Percentiles rank a stretch among this genome's conserved stretches.
Conservation (phyloP, 768 basidiomycete species). For the Steccherinum ochraceum region DNA sequence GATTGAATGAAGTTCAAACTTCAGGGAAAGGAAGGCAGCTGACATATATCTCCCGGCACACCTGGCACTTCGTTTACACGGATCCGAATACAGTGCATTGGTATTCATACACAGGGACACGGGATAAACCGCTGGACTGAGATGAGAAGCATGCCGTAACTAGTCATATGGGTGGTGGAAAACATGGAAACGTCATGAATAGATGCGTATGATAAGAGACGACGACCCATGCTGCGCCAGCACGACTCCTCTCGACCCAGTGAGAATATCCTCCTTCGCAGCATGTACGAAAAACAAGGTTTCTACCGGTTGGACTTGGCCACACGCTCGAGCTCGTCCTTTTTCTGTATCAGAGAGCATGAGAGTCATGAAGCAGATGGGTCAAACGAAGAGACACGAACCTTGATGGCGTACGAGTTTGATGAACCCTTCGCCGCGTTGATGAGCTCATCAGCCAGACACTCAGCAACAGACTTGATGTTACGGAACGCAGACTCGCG, state of each 20-base stretch:
- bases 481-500: slow-evolving; percentile 99
- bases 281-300: slow-evolving; percentile 7
- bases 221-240: slow-evolving; percentile 5
- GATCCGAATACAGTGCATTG: not conserved
- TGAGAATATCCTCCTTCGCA: not conserved
- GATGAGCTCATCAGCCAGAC: slow-evolving; percentile 98
- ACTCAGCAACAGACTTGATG: slow-evolving; percentile 98
- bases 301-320: slow-evolving; percentile 99
- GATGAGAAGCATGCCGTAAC: not conserved
- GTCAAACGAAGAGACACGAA: slow-evolving; percentile 24
- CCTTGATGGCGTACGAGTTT: slow-evolving; percentile 99
- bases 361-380: slow-evolving; percentile 6
- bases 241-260: slow-evolving; percentile 9
- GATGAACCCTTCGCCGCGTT: slow-evolving; percentile 99
- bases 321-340: slow-evolving; percentile 99
- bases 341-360: slow-evolving; percentile 63
- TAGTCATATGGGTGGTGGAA: not conserved
- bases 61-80: no score
- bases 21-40: no score
- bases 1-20: no score
- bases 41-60: no score
- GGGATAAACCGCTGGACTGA: not conserved
- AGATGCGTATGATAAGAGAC: not conserved
- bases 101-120: not conserved
- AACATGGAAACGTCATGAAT: not conserved